phyloP scores from a whole-genome alignment of 2,329 filamentous ascomycete genomes.

The Parafenestella ontariensis region DNA sequence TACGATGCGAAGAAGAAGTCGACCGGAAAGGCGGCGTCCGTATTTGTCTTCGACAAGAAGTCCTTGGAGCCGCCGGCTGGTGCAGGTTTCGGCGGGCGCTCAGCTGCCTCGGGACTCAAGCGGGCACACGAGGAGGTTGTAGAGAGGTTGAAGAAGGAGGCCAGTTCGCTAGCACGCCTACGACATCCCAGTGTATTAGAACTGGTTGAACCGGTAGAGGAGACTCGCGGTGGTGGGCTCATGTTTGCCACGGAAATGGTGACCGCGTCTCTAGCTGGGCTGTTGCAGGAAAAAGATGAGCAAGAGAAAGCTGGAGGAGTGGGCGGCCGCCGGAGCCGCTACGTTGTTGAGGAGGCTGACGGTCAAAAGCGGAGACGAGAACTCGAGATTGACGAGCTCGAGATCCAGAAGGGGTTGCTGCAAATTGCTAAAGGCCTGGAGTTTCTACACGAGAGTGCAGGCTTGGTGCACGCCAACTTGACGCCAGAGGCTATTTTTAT shows the following conservation, averaged over 20 bases:
- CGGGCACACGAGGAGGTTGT: conserved; percentile 87
- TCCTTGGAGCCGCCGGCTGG: conserved; percentile 74
- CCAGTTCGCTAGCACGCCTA: conserved; percentile 83
- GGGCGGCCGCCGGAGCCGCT: conserved; percentile 76
- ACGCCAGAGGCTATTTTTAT: conserved; percentile 93
- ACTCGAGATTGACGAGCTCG: conserved; percentile 92
- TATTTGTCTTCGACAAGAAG: conserved; percentile 95
- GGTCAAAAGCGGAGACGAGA: conserved; percentile 75
- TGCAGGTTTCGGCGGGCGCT: conserved; percentile 63
- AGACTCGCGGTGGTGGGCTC: conserved; percentile 86
- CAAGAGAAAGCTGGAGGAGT: conserved; percentile 75
- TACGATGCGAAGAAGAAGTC: conserved; percentile 98
- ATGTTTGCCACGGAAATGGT: conserved; percentile 96
- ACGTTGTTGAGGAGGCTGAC: conserved; percentile 79
- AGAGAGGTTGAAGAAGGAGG: conserved; percentile 90
- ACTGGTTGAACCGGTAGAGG: conserved; percentile 92
- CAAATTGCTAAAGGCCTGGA: conserved; percentile 94
- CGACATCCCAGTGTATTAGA: conserved; percentile 93
- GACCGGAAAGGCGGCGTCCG: conserved; percentile 84
- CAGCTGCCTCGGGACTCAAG: conserved; percentile 73
- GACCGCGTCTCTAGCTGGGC: conserved; percentile 81
- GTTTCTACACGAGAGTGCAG: conserved; percentile 94
- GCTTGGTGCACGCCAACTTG: conserved; percentile 90
- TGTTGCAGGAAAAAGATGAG: conserved; percentile 88
- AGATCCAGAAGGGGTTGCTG: conserved; percentile 94